phyloP scores from a whole-genome alignment of 2,329 filamentous ascomycete genomes.

The Fusarium succisae region DNA sequence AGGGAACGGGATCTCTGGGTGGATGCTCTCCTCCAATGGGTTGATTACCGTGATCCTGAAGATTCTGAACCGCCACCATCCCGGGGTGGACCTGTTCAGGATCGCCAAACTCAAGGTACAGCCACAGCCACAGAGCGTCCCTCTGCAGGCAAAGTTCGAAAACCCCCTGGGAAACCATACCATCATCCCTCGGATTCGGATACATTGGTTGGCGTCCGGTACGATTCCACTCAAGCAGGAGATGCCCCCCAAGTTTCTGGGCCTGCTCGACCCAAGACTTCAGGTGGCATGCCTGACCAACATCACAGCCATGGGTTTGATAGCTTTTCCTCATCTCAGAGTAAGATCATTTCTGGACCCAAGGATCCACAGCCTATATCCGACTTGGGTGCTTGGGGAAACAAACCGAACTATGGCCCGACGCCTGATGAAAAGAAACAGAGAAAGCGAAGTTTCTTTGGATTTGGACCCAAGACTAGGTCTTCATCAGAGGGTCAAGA shows the following conservation, averaged over 20 bases:
- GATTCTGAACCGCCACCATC: slow-evolving; percentile 51
- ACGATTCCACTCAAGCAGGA: slow-evolving; percentile 64
- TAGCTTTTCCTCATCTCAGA: slow-evolving; percentile 51
- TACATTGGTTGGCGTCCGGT: slow-evolving; percentile 65
- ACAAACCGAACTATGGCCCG: slow-evolving; percentile 67
- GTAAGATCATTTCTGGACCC: slow-evolving; percentile 78
- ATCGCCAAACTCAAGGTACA: slow-evolving; percentile 51
- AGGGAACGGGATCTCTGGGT: slow-evolving; percentile 94
- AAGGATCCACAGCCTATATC: slow-evolving; percentile 87
- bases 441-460: slow-evolving; percentile 81
- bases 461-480: slow-evolving; percentile 71
- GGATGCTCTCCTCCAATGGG: slow-evolving; percentile 86
- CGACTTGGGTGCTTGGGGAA: slow-evolving; percentile 86
- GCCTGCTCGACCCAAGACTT: slow-evolving; percentile 51
- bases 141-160: slow-evolving; percentile 43
- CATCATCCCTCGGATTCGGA: slow-evolving; percentile 55
- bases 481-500: slow-evolving; percentile 68
- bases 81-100: slow-evolving; percentile 48
- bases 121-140: slow-evolving; percentile 27
- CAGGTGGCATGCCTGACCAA: slow-evolving; percentile 47
- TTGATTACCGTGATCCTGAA: slow-evolving; percentile 75
- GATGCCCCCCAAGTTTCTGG: slow-evolving; percentile 56
- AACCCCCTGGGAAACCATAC: slow-evolving; percentile 46
- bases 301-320: slow-evolving; percentile 47
- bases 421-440: slow-evolving; percentile 78